These are phyloP conservation scores for Fusarium praegraminearum DNA, from an alignment of 2,329 filamentous ascomycete species.

Conservation along the genomic window DNA sequence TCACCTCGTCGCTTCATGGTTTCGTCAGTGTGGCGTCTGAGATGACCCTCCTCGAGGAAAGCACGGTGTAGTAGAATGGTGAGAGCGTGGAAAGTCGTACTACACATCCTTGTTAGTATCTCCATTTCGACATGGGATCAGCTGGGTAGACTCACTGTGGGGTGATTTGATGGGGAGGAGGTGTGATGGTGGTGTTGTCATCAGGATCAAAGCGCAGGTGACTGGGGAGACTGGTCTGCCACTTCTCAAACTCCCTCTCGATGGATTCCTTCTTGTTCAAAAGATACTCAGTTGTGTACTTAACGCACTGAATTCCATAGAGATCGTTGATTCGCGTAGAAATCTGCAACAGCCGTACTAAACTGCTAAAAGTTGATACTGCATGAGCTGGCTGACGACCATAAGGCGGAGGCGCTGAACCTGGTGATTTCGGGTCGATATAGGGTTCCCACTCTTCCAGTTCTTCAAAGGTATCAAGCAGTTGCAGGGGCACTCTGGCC, in stretches of 20 bases:
- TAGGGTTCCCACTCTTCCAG: conserved; percentile 53
- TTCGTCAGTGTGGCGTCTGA: conserved; percentile 47
- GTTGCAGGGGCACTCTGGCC: conserved; percentile 49
- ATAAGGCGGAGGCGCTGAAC: conserved; percentile 43
- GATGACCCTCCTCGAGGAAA: conserved; percentile 54
- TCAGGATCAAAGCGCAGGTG: conserved; percentile 48
- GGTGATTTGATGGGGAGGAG: conserved; percentile 49
- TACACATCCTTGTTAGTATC: conserved; percentile 23
- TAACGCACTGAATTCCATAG: conserved; percentile 47
- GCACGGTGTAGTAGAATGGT: conserved; percentile 60
- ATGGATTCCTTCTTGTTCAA: conserved; percentile 45
- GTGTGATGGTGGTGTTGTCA: conserved; percentile 43
- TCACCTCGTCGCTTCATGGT: conserved; percentile 45
- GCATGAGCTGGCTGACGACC: conserved; percentile 48
- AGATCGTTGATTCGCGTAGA: conserved; percentile 48
- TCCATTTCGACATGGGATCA: not conserved
- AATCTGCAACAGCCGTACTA: conserved; percentile 48
- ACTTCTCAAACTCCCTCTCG: conserved; percentile 46
- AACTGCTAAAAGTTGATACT: conserved; percentile 47
- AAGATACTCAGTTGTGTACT: conserved; percentile 46
- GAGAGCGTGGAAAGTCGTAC: conserved; percentile 56
- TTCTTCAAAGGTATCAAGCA: conserved; percentile 52
- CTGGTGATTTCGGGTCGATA: conserved; percentile 47
- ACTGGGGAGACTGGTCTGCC: conserved; percentile 43
- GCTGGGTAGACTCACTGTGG: conserved; percentile 43